Evolutionary conservation across 2,329 filamentous ascomycete genomes (phyloP).

Genomic region (Cytospora piceae): DNA sequence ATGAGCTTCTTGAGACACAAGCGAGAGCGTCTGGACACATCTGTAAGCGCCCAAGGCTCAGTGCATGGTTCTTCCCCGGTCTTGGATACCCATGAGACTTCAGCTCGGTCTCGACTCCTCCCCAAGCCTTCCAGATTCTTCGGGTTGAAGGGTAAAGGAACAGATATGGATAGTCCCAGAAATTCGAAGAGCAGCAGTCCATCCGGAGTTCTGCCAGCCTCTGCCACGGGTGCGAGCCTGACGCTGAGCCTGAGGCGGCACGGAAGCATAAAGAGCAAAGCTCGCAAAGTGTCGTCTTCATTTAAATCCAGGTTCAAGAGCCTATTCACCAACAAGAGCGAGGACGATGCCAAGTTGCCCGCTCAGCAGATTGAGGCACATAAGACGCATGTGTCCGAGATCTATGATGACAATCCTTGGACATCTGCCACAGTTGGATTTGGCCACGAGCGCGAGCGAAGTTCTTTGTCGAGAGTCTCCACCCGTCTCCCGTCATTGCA

Average conservation of each 20-base stretch:
- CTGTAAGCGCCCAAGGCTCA: constrained; percentile 6
- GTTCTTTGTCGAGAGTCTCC: constrained; percentile 49
- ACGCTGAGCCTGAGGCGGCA: constrained; percentile 35
- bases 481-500: constrained; percentile 57
- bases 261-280: constrained; percentile 52
- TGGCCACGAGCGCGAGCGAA: constrained; percentile 20
- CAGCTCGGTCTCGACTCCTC: constrained; percentile 36
- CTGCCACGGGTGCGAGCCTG: constrained; percentile 21
- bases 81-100: constrained; percentile 31
- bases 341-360: constrained; percentile 45
- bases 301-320: constrained; percentile 65
- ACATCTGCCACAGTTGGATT: constrained; percentile 1
- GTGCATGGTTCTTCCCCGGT: constrained; percentile 41
- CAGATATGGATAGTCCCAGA: constrained; percentile 48
- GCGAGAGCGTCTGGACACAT: constrained; percentile 34
- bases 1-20: constrained; percentile 52
- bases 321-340: constrained; percentile 53
- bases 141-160: constrained; percentile 42
- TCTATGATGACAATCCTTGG: constrained; percentile 29
- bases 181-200: constrained; percentile 54
- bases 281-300: constrained; percentile 64
- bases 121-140: constrained; percentile 51
- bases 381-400: constrained; percentile 38
- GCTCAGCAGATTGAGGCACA: constrained; percentile 58
- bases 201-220: constrained; percentile 27